Evolutionary conservation across 2,329 filamentous ascomycete species (phyloP), one percentile per base, ranked within the genome.

Genomic region (Pseudogymnoascus pannorum): DNA sequence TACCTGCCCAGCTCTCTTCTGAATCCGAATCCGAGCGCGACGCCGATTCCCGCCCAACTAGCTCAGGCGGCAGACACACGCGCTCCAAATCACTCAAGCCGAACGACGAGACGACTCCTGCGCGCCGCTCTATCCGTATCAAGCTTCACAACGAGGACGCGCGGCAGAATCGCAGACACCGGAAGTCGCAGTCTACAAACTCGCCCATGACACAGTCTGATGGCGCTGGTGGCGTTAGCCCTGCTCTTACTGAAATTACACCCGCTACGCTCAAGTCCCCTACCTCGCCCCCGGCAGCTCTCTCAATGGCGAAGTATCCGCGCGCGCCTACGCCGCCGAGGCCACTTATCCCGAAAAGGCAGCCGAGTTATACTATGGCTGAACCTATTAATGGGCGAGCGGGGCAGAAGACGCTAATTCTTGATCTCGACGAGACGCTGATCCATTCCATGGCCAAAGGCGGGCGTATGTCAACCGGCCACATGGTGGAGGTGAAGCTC

Each of bases 361-460:
- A 96, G 70, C 91, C 92, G 18, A 97, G 92, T 0, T 97, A 96
- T 72, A 84, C 87, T 62, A 73, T 83, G 26, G 70, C 70, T 61
- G 79, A 83, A 62, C 76, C 83, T 64, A 72, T 81, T 62, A 68
- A 74, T 67, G 74, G 77, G 51, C 75, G 75, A 58, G 78, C 84
- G 51, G 86, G 87, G 64, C 88, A 94, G 71, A 99, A 99, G 79
- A 99, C 94, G 0, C 77, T 99, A 63, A 92, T 99, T 66, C 81
- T 99, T 59, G 94, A 99, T 73, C 84, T 99, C 16, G 94, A 99
- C 75, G 94, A 99, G 76, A 99, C 94, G 0, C 78, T 99, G 67
- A 99, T 99, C 67, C 94, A 99, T 79, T 97, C 92, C 75, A 92
- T 97, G 82, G 92, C 93, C 64, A 97, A 97, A 73, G 94, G 94